Conservation (phyloP, 2,329 filamentous ascomycete genomes). For the Setomelanomma holmii region DNA sequence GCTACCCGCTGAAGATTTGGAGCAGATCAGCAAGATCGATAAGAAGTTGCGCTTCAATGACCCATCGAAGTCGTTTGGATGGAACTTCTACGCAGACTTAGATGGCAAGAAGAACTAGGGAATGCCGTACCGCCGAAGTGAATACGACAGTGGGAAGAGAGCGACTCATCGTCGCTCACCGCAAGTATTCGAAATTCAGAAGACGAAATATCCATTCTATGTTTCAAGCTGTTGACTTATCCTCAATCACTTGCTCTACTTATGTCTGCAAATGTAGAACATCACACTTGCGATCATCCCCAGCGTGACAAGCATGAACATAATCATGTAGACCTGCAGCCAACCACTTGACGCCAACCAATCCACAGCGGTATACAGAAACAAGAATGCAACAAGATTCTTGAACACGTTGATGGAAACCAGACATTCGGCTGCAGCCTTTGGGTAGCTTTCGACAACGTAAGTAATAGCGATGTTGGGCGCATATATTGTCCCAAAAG, state of each 20-base stretch:
- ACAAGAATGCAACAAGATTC: constrained; percentile 11
- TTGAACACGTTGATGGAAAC: constrained; percentile 13
- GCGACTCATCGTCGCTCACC: too few species aligned
- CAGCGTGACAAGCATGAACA: constrained; percentile 11
- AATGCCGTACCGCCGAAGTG: too few species aligned
- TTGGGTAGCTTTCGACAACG: constrained; percentile 5
- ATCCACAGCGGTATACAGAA: constrained; percentile 5
- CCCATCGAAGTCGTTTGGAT: constrained; percentile 62
- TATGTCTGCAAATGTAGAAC: constrained; percentile 10
- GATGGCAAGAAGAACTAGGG: constrained; percentile 55
- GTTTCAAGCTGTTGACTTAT: too few species aligned
- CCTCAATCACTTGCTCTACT: too few species aligned
- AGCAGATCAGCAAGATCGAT: constrained; percentile 65
- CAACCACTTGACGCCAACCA: constrained; percentile 7
- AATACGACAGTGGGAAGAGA: too few species aligned
- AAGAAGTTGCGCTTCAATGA: constrained; percentile 70
- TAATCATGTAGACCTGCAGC: constrained; percentile 11
- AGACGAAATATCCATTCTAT: too few species aligned
- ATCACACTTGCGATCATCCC: constrained; percentile 2
- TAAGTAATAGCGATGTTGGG: constrained; percentile 14
- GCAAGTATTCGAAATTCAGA: too few species aligned
- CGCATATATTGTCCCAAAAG: constrained; percentile 11
- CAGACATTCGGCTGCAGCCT: constrained; percentile 2
- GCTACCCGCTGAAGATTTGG: constrained; percentile 73
- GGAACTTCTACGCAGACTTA: constrained; percentile 65